Conservation (phyloP, 192 early-diverging fungal genomes). For the Chytriomyces confervae region DNA sequence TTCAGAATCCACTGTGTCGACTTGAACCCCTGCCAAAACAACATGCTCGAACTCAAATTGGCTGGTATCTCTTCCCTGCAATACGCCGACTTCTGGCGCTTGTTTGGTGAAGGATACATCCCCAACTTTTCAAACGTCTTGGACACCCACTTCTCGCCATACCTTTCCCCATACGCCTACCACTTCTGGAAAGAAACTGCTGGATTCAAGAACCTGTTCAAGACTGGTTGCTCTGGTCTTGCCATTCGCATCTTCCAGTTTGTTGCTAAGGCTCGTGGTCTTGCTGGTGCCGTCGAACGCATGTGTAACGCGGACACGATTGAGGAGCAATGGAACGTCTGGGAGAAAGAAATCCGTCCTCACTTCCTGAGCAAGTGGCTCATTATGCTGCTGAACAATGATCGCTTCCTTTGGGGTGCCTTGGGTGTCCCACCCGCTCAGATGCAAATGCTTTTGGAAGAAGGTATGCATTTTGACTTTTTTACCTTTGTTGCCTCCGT, state of each 20-base stretch:
- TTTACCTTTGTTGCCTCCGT: background rate
- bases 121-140: constrained; percentile 67
- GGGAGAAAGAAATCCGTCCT: constrained; percentile 70
- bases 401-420: constrained; percentile 82
- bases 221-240: constrained; percentile 82
- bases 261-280: constrained; percentile 62
- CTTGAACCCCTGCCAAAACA: constrained; percentile 93
- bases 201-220: constrained; percentile 72
- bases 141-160: constrained; percentile 71
- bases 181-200: constrained; percentile 80
- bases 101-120: constrained; percentile 77
- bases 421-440: constrained; percentile 85
- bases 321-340: constrained; percentile 66
- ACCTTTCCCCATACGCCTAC: constrained; percentile 72
- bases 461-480: constrained; percentile 48
- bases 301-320: constrained; percentile 62
- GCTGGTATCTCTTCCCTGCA: constrained; percentile 66
- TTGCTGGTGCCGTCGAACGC: constrained; percentile 58
- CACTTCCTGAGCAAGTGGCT: constrained; percentile 67
- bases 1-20: constrained; percentile 78
- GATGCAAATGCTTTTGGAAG: constrained; percentile 82
- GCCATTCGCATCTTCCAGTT: constrained; percentile 73
- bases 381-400: constrained; percentile 73
- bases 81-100: constrained; percentile 74
- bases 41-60: constrained; percentile 85